Evolutionary conservation across 805 yeast genomes (phyloP), one percentile per base, ranked within the genome.

Genomic region (Monosporozyma aerobia): DNA sequence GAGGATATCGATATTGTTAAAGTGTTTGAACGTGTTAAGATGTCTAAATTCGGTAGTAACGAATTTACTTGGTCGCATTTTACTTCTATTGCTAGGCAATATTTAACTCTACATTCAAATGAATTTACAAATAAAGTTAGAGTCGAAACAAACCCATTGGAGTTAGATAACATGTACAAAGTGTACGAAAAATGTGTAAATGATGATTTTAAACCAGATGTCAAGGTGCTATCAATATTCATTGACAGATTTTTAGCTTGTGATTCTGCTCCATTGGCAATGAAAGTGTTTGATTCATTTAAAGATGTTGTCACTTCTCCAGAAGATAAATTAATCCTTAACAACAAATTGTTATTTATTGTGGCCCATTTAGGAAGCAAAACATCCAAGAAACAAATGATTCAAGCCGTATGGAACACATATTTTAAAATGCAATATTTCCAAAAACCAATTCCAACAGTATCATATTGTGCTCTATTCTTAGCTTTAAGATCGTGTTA

Each of bases 331-430:
- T 19, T 49, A 4, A 23, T 30, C 1, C 25, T 63, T 37, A 56
- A 62, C 29, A 55, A 63, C 50, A 37, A 55, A 23, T 53, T 67
- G 19, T 49, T 67, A 8, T 32, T 58, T 3, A 62, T 61, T 5
- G 68, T 67, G 2, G 61, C 64, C 10, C 53, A 51, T 29, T 43
- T 63, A 49, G 52, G 51, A 32, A 45, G 57, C 5, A 53, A 55
- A 11, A 43, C 47, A 40, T 50, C 56, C 32, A 61, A 55, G 47
- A 39, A 59, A 41, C 55, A 56, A 32, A 60, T 68, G 53, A 59
- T 65, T 40, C 58, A 63, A 51, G 69, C 69, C 1, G 57, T 65
- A 40, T 67, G 70, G 70, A 65, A 67, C 47, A 56, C 65, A 44
- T 49, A 59, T 14, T 56, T 64, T 23, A 60, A 59, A 43, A 35